Evolutionary conservation across 176 grass and related monocot species (phyloP), one percentile per base, ranked within the genome.

Genomic region (Carex parvula): DNA sequence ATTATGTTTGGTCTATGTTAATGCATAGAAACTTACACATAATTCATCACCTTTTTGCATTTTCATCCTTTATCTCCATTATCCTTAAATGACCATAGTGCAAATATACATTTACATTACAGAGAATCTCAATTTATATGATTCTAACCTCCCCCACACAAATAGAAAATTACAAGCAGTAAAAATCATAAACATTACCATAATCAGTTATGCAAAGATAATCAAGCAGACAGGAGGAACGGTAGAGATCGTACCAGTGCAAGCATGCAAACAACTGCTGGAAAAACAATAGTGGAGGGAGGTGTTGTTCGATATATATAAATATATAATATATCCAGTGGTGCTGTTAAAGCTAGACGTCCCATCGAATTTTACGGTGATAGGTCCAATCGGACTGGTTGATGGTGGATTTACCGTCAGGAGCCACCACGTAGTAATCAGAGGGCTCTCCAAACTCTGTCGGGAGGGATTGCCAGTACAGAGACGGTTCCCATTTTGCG

Each of bases 361-460:
- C 85, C 93, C 93, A 95, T 24, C 73, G 83, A 75, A 84, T 84
- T 62, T 80, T 85, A 44, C 88, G 82, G 83, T 92, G 83, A 79
- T 72, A 79, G 72, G 72, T 90, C 78, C 89, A 89, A 32, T 90
- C 72, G 3, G 90, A 92, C 21, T 85, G 84, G 82, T 95, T 95
- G 18, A 86, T 37, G 42, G 93, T 95, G n/a, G 79, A 77, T 61
- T 20, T 30, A 46, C 90, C 93, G 67, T 87, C 89, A 53, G 93
- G 86, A 81, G 90, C 33, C 53, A 95, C 88, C 6, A 92, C 77
- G 50, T 95, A 88, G 5, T 84, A 95, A 65, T 88, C 70, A 0
- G 90, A 95, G 56, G 92, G 89, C 88, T 95, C 90, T 15, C 4
- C 84, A 14, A 95, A 95, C 83, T 95, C 93, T 0, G 90, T 87